Base-by-base conservation (phyloP, 192 early-diverging fungal species). In the Obelidium mucronatum region DNA sequence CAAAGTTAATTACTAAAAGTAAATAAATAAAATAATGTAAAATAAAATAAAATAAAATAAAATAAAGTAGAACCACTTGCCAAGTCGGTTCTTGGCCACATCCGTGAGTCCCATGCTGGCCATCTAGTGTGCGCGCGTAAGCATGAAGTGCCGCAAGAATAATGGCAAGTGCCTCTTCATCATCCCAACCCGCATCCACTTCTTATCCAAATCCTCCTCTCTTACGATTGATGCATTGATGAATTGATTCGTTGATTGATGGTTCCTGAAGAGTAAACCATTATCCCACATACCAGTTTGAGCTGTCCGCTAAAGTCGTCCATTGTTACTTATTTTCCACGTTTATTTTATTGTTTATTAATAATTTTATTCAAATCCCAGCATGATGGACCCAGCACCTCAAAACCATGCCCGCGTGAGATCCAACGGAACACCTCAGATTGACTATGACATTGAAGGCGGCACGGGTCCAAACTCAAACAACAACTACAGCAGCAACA, bases 71-170 rank as follows among this genome's bases (percentile, higher is more conserved):
- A 30, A 60, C 15, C 58, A 26, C 58, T 28, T 54, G 62, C 72
- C 72, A 4, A 74, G 26, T 15, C 59, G 17, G 40, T 74, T 74
- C 40, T 58, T 74, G 35, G 22, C 40, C 24, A 44, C 37, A 51
- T 74, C 59, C 6, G 13, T 63, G 28, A 74, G 42, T 3, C 72
- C 72, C 59, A 74, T 60, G 26, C 35, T 42, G 22, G n/a, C 26
- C 72, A 74, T 74, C 37, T 48, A 31, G 11, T 51, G 22, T 8
- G 48, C 48, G 8, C 22, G 48, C 11, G 48, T 8, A 22, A 51
- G 8, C 48, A 13, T 8, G 48, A 22, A 51, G 22, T 13, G 48
- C n/a, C n/a, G n/a, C n/a, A n/a, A n/a, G n/a, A n/a, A n/a, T n/a
- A n/a, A n/a, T n/a, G n/a, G n/a, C n/a, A n/a, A n/a, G n/a, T n/a